A percentile compares a stretch with the other conserved stretches of the same genome.
Conservation (phyloP, 1,284 basidiomycete species). For the Apiotrichum laibachii region DNA sequence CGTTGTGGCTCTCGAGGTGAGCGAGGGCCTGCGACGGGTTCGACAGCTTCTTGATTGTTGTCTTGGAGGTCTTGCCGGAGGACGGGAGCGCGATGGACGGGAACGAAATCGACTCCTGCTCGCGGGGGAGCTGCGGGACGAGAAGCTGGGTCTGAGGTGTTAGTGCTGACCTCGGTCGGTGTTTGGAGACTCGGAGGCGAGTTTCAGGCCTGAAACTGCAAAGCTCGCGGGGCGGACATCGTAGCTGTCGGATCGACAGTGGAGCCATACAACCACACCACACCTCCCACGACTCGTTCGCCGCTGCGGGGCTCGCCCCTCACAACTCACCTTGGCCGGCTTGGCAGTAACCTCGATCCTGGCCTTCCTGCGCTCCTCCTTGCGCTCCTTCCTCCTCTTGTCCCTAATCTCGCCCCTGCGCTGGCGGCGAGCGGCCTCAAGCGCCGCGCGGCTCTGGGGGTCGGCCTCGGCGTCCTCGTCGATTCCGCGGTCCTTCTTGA, state of each 20-base stretch:
- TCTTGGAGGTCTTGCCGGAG: conserved; percentile 54
- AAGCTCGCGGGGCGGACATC: background rate
- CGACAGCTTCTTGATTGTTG: conserved; percentile 58
- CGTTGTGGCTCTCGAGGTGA: conserved; percentile 70
- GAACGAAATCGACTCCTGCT: conserved; percentile 63
- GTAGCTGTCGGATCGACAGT: background rate
- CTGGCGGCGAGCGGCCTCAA: conserved; percentile 72
- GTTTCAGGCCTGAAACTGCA: too few species aligned
- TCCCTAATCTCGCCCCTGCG: conserved; percentile 79
- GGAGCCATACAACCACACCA: too few species aligned
- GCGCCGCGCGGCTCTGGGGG: conserved; percentile 62
- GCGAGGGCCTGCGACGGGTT: conserved; percentile 80
- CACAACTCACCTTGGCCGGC: conserved; percentile 40
- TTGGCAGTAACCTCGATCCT: conserved; percentile 51
- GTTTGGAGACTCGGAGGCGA: too few species aligned
- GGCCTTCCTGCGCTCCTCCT: conserved; percentile 67
- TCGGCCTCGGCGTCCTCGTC: conserved; percentile 31
- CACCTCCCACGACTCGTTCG: background rate
- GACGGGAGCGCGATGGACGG: conserved; percentile 58
- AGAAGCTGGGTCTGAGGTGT: conserved; percentile 65
- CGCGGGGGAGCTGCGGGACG: conserved; percentile 54
- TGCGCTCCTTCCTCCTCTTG: conserved; percentile 74
- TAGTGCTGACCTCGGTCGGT: conserved; percentile 5
- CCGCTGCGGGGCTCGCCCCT: background rate
- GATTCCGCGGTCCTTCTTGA: conserved; percentile 57